Evolutionary conservation across 139 green algal genomes (phyloP), one percentile per base, ranked within the genome.

Genomic region (Axilococcus clingmanii): DNA sequence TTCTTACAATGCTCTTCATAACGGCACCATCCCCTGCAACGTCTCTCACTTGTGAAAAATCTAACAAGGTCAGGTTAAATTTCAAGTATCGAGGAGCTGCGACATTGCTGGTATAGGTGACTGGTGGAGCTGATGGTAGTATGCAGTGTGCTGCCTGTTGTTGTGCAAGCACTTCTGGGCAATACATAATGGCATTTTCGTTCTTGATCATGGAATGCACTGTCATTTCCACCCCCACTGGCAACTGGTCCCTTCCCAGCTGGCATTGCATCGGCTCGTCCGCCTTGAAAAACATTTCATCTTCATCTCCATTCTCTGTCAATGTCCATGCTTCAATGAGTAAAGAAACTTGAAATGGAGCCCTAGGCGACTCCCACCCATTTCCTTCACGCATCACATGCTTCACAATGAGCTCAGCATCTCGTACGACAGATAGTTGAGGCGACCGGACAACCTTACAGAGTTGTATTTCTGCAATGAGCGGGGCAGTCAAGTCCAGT

Each of bases 301-400:
- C 22, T 48, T 22, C 40, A 28, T 22, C 22, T n/a, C 19, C n/a
- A 48, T 17, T 15, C 40, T 17, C n/a, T 29, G 19, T 30, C 40
- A 30, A 22, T 48, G 23, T 23, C 31, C 51, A 28, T 44, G 37
- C 55, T 9, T 15, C 27, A 17, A 34, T 7, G 11, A 11, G 5
- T 29, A 58, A 12, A 17, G 16, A 20, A 36, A 87, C 81, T 71
- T 88, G 73, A 63, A 84, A 91, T 2, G 86, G 86, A 17, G 75
- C 52, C 2, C 82, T 35, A 1, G 82, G 77, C 14, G 55, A 77
- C 61, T 94, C 86, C 78, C 78, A 94, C n/a, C 66, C 59, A 17
- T 64, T 49, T 12, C 65, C 74, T 30, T 78, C 63, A 19, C 19
- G 27, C 34, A 83, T 33, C 20, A 63, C 68, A 22, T 53, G 48